These are phyloP conservation scores for Eucalyptus caleyi DNA, from an alignment of 345 rosid species.

Conservation along the genomic window DNA sequence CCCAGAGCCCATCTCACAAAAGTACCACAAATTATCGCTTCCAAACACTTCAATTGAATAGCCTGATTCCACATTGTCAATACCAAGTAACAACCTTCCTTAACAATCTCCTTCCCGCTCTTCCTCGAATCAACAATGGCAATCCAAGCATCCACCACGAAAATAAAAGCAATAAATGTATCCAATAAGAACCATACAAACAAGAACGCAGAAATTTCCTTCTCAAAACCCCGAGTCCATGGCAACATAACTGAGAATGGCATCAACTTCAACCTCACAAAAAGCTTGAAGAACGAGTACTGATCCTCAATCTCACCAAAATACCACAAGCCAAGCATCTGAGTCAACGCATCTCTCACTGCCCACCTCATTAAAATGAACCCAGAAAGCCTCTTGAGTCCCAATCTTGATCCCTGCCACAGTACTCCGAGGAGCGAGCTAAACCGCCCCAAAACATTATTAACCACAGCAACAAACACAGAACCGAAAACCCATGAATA, in stretches of 20 bases:
- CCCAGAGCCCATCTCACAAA: constrained; percentile 49
- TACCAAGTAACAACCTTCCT: constrained; percentile 80
- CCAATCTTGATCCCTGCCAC: constrained; percentile 73
- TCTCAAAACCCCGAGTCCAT: constrained; percentile 74
- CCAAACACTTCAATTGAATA: constrained; percentile 66
- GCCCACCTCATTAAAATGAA: constrained; percentile 90
- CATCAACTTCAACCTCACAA: constrained; percentile 83
- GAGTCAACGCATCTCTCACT: constrained; percentile 77
- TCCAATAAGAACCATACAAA: constrained; percentile 74
- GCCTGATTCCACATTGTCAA: constrained; percentile 66
- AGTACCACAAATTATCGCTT: constrained; percentile 73
- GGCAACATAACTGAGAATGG: constrained; percentile 82
- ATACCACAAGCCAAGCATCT: constrained; percentile 79
- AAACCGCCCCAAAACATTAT: constrained; percentile 55
- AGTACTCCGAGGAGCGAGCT: constrained; percentile 36
- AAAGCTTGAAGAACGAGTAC: constrained; percentile 69
- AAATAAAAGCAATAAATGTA: constrained; percentile 45
- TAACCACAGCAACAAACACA: constrained; percentile 54
- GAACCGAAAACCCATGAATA: constrained; percentile 75
- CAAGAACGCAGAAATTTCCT: constrained; percentile 82
- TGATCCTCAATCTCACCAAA: constrained; percentile 90
- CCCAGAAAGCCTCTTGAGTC: constrained; percentile 70
- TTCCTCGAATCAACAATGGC: constrained; percentile 75
- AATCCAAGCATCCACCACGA: constrained; percentile 82
- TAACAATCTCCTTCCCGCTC: constrained; percentile 78